phyloP scores from a whole-genome alignment of 495 filamentous ascomycete species.

The Aspergillus diversus region DNA sequence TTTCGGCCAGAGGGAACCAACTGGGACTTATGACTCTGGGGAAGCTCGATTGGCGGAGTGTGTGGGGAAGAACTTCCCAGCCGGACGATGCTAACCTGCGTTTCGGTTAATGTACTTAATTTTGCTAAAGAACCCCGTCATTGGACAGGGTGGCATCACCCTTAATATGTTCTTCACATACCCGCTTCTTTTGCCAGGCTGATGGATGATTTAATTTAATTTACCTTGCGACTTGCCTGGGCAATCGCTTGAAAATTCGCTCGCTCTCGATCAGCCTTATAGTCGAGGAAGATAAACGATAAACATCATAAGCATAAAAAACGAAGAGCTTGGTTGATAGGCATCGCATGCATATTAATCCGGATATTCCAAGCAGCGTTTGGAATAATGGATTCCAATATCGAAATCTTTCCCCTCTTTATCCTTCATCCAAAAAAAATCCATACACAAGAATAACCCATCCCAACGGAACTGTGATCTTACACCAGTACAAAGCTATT shows the following conservation, averaged over 20 bases:
- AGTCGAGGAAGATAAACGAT: too few species aligned
- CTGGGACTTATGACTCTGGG: conserved; percentile 5
- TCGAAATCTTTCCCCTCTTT: too few species aligned
- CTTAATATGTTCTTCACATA: background rate
- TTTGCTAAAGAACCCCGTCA: background rate
- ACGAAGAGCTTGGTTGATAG: too few species aligned
- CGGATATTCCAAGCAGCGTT: too few species aligned
- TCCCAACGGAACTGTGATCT: too few species aligned
- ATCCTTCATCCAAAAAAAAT: too few species aligned
- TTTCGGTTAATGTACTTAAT: conserved; percentile 7
- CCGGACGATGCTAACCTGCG: conserved; percentile 1
- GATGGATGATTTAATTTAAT: background rate
- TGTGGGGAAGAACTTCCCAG: background rate
- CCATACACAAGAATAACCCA: too few species aligned
- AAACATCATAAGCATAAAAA: too few species aligned
- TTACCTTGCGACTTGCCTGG: background rate
- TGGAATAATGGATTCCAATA: too few species aligned
- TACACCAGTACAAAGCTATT: too few species aligned
- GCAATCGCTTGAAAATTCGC: background rate
- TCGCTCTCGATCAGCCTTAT: background rate
- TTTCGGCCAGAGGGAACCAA: conserved; percentile 2
- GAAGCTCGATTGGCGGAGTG: conserved; percentile 5
- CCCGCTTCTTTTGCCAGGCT: background rate
- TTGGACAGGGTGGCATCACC: background rate
- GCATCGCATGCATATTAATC: too few species aligned